Conservation (phyloP, 169 alveolate genomes). For the Plasmodium relictum region DNA sequence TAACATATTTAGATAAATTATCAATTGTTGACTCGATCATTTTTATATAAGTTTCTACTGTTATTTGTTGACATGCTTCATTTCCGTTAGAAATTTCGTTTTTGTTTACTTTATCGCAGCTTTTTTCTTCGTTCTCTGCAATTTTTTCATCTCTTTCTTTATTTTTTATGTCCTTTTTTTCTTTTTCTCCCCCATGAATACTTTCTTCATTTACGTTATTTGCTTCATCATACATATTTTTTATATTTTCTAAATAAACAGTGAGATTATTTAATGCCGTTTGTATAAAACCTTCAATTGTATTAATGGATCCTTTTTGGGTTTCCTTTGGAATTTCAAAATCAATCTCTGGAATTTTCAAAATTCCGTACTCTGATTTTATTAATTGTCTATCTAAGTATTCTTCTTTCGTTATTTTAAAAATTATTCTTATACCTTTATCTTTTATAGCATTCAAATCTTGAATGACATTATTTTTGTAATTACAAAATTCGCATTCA, state of each 20-base stretch:
- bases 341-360: constrained; percentile 93
- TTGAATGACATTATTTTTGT: constrained; percentile 93
- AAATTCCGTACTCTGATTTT: constrained; percentile 90
- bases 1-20: constrained; percentile 22
- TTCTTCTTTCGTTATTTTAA: constrained; percentile 86
- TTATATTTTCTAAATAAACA: constrained; percentile 72
- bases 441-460: constrained; percentile 94
- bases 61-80: constrained; percentile 33
- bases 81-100: not conserved
- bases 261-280: constrained; percentile 62
- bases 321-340: constrained; percentile 95
- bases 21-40: constrained; percentile 55
- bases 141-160: not conserved
- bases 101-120: not conserved
- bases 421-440: constrained; percentile 90
- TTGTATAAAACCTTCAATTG: constrained; percentile 87
- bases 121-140: not conserved
- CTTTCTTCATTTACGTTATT: not conserved
- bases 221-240: constrained; percentile 57
- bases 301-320: constrained; percentile 94
- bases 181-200: not conserved
- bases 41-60: constrained; percentile 67
- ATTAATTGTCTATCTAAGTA: constrained; percentile 94
- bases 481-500: constrained; percentile 95
- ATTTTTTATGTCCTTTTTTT: not conserved